Base-by-base conservation (phyloP, 768 basidiomycete species). In the Amanita phalloides region DNA sequence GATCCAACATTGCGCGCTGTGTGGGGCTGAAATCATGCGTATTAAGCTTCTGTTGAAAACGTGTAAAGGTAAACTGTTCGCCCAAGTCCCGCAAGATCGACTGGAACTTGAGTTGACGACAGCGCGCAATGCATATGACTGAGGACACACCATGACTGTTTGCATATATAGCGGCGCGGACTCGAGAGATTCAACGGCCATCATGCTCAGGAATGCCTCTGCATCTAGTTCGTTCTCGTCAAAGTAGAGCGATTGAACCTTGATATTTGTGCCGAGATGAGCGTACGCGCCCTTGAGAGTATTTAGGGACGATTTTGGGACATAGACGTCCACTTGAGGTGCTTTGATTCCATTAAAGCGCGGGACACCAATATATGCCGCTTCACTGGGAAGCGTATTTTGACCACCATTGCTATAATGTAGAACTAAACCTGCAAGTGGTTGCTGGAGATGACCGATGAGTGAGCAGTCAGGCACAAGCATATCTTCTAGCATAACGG, bases 391-490 rank as follows among this genome's bases (percentile, higher is more conserved):
- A 17, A 73, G 69, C 0, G 79, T 69, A 38, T 64, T 66, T 0
- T 72, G 60, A 1, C 85, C 85, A 6, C 82, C 81, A 61, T 84
- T 83, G 0, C 85, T 81, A 45, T 81, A 80, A 59, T 87, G 83
- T 4, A 87, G 72, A 2, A 86, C 78, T 0, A 88, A 68, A 0
- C 83, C 85, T 3, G 71, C 70, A 0, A 88, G 70, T 0, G 83
- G 67, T 54, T 77, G 79, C 25, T 73, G 61, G 6, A 82, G 62
- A 0, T 60, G 62, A 0, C 86, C 86, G 14, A 79, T 75, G 0
- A 71, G 56, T 2, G 70, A 57, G 51, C 73, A 72, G 11, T 68
- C 64, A 0, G 80, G 56, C n/a, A 87, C 75, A 6, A 87, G 67
- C 79, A 86, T 83, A 54, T 71, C 81, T 60, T 88, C 86, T 0